Percentiles rank a stretch among this genome's conserved stretches.
These are phyloP conservation scores for Elsinoe fawcettii DNA, from an alignment of 2,329 filamentous ascomycete genomes.

Conservation along the genomic window DNA sequence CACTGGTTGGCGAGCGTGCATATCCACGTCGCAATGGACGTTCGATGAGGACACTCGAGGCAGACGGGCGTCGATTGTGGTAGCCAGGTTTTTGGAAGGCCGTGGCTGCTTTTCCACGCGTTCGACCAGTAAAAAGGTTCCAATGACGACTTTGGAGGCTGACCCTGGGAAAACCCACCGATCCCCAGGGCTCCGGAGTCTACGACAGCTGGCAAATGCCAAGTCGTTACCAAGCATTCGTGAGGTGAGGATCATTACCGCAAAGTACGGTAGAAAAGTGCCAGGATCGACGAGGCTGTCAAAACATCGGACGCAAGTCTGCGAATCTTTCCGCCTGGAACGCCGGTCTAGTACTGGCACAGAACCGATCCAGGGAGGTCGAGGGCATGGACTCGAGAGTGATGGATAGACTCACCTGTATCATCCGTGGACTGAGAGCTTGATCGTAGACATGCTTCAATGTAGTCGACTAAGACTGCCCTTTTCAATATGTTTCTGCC, in stretches of 20 bases:
- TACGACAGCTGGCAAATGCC: neutral
- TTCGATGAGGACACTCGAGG: neutral
- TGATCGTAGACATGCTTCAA: neutral
- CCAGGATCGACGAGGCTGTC: conserved; percentile 13
- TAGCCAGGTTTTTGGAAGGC: neutral
- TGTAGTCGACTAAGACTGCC: neutral
- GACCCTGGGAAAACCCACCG: neutral
- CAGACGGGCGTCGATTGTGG: neutral
- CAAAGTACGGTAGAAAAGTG: neutral
- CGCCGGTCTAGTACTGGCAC: conserved; percentile 1
- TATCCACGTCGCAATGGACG: neutral
- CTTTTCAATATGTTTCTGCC: conserved; percentile 1
- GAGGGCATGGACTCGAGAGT: neutral
- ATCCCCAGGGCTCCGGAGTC: conserved; percentile 3
- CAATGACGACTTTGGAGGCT: neutral
- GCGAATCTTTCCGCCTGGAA: conserved; percentile 6
- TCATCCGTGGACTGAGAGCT: too few species aligned
- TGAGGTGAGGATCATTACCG: conserved; percentile 5
- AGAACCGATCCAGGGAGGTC: neutral
- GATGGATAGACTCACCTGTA: neutral
- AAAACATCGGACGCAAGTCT: conserved; percentile 3
- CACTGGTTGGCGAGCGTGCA: neutral
- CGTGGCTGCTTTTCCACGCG: neutral
- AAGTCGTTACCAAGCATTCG: conserved; percentile 2
- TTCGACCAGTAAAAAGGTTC: neutral